These are phyloP conservation scores for Psidium friedrichsthalianum DNA, from an alignment of 345 rosid species.

Conservation along the genomic window DNA sequence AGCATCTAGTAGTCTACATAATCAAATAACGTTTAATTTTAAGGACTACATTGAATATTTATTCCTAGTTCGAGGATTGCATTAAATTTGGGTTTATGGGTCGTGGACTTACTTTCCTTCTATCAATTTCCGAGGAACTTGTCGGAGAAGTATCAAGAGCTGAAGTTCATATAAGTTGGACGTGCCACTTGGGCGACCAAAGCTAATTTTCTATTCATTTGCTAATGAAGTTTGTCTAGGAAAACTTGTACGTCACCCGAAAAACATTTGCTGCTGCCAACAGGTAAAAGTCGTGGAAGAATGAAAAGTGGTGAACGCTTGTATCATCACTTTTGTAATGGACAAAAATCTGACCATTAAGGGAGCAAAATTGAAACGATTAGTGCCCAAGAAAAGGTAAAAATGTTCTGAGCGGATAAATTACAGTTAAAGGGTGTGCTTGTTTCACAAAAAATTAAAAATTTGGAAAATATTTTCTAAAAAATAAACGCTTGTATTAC, in stretches of 20 bases:
- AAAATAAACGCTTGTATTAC: no score
- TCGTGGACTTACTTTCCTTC: background rate
- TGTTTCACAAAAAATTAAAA: no score
- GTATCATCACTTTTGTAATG: background rate
- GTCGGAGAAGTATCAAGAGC: background rate
- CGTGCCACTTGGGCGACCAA: background rate
- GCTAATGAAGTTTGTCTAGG: background rate
- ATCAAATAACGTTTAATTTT: background rate
- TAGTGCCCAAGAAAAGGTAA: background rate
- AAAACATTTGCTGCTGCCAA: background rate
- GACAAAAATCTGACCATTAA: background rate
- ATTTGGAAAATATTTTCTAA: no score
- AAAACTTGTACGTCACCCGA: background rate
- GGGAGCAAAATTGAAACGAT: background rate
- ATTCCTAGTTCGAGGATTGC: accelerated
- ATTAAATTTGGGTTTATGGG: background rate
- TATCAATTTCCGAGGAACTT: background rate
- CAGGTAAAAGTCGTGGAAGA: background rate
- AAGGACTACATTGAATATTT: background rate
- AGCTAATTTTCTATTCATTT: background rate
- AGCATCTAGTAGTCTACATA: background rate
- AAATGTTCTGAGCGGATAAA: background rate
- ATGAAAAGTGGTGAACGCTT: background rate
- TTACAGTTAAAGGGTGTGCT: background rate
- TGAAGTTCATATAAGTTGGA: background rate